A percentile compares a stretch with the other conserved stretches of the same genome.
Conservation (phyloP, 2,329 filamentous ascomycete genomes). For the Trichoderma sp. region DNA sequence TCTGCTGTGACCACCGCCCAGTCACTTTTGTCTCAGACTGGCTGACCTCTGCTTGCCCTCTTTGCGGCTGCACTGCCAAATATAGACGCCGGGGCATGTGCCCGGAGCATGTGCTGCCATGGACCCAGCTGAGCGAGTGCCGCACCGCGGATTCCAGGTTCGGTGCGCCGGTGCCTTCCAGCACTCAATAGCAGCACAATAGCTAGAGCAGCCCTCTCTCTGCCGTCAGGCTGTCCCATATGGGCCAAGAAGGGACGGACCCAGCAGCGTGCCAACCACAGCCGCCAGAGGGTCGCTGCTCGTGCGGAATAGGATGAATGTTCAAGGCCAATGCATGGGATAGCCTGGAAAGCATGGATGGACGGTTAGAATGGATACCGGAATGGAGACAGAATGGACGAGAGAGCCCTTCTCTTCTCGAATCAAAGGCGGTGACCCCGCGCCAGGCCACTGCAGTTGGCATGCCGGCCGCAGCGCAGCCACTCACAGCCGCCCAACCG, state of each 20-base stretch:
- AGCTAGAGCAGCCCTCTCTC: not conserved
- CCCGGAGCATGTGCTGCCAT: not conserved
- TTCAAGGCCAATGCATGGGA: no score
- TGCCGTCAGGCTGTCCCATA: constrained; percentile 1
- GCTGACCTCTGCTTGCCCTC: not conserved
- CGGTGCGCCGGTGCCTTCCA: not conserved
- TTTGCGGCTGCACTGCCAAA: no score
- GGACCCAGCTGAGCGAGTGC: not conserved
- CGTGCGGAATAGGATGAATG: no score
- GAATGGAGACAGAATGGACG: not conserved
- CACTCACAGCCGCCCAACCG: not conserved
- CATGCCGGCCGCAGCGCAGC: constrained; percentile 1
- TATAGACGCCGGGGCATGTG: not conserved
- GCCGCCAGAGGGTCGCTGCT: not conserved
- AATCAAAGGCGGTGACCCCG: constrained; percentile 22
- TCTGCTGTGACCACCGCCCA: not conserved
- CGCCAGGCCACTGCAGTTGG: not conserved
- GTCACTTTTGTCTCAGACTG: not conserved
- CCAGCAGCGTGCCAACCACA: constrained; percentile 1
- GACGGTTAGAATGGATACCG: not conserved
- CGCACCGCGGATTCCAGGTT: not conserved
- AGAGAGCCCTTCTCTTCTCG: not conserved
- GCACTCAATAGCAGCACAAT: constrained; percentile 4
- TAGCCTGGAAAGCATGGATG: not conserved
- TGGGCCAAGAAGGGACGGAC: not conserved